phyloP scores from a whole-genome alignment of 148 eudicot genomes.

The Cornus florida region DNA sequence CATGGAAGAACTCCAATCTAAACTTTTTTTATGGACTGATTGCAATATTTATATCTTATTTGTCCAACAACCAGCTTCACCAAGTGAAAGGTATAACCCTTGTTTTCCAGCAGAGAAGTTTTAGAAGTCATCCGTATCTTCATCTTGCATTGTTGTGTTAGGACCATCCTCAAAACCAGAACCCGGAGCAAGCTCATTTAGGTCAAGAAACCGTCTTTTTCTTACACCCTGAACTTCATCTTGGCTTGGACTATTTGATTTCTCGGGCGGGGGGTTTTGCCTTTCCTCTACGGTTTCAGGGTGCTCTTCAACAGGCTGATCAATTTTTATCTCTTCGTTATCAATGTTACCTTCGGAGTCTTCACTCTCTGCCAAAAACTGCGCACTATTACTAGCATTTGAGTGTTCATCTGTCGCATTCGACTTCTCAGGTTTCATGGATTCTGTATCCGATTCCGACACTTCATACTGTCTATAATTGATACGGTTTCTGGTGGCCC shows the following conservation, averaged over 20 bases:
- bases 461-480: slow-evolving; percentile 52
- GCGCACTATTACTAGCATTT: slow-evolving; percentile 41
- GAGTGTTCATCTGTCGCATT: slow-evolving; percentile 32
- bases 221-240: slow-evolving; percentile 44
- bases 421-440: slow-evolving; percentile 39
- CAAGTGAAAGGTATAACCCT: neutral
- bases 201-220: slow-evolving; percentile 75
- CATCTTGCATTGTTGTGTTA: slow-evolving; percentile 53
- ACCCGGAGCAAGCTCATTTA: slow-evolving; percentile 91
- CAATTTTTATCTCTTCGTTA: slow-evolving; percentile 29
- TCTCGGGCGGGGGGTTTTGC: slow-evolving; percentile 22
- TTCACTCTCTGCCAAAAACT: slow-evolving; percentile 42
- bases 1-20: neutral
- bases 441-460: slow-evolving; percentile 73
- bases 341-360: slow-evolving; percentile 43
- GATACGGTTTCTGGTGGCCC: slow-evolving; percentile 64
- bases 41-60: neutral
- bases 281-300: slow-evolving; percentile 27
- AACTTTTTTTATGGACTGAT: neutral
- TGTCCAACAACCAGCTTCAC: slow-evolving; percentile 14
- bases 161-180: slow-evolving; percentile 85
- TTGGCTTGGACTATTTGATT: slow-evolving; percentile 36
- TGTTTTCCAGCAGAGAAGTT: neutral
- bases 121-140: slow-evolving; percentile 42
- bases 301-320: slow-evolving; percentile 34